Base-by-base conservation (phyloP, 495 filamentous ascomycete genomes). In the Rhypophila decipiens region DNA sequence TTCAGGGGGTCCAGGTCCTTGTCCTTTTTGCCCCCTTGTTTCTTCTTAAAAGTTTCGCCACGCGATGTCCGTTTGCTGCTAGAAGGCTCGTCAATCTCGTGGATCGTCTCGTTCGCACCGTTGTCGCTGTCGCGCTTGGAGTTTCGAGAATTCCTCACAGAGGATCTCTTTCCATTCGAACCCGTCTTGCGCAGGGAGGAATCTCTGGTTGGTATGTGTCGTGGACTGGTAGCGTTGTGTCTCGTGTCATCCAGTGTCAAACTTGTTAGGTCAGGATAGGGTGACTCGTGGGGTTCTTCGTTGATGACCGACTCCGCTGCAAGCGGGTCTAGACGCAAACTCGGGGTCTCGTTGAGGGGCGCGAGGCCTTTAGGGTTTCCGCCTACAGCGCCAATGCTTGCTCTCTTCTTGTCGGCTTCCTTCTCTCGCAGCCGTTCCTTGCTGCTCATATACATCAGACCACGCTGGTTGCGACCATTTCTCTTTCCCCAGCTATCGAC, bases 151-250 rank as follows among this genome's bases (percentile, higher is more conserved):
- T 65, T 59, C 43, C 65, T 60, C 10, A 60, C 61, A 1, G 70
- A 72, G 0, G 69, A 66, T 47, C 71, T 50, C 57, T 64, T 73
- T 15, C 58, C 59, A 45, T 50, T 64, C 5, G 57, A 50, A 10
- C 66, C 64, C 1, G 70, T 73, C 51, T 85, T 84, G 34, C 83
- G 70, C 33, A 87, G 58, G 5, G 83, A 87, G 1, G 84, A 87
- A 40, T 86, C 83, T 44, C 84, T 71, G 3, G 75, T 70, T 4
- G 85, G 85, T 39, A 88, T 85, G 9, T 75, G 63, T 51, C 61
- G 75, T 40, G 66, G 57, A 40, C 50, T 55, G 5, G 56, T 48
- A 2, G 53, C 24, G 13, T 27, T 39, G 38, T 24, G 48, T 33
- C 35, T 29, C 18, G 41, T 23, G 20, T 27, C n/a, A 4, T 53